Evolutionary conservation across 768 basidiomycete species (phyloP).

Genomic region (Gymnopilus junonius): DNA sequence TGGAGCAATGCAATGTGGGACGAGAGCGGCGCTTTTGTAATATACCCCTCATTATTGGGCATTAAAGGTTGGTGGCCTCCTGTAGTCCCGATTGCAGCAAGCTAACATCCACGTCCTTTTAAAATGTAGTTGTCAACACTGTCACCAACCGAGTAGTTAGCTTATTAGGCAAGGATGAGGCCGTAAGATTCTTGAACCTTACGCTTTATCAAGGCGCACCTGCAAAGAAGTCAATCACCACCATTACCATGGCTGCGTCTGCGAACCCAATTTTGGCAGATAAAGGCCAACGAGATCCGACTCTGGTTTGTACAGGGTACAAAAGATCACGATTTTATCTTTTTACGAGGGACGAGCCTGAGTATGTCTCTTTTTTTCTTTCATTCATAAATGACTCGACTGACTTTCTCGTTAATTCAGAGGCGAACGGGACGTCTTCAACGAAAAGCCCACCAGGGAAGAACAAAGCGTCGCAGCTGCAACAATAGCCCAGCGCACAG

Average conservation of each 20-base stretch:
- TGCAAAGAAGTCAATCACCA: constrained; percentile 80
- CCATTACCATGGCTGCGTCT: constrained; percentile 94
- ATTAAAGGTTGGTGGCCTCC: constrained; percentile 74
- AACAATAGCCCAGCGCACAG: constrained; percentile 48
- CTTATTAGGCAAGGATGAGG: constrained; percentile 93
- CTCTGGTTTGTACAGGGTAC: constrained; percentile 90
- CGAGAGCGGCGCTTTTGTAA: constrained; percentile 91
- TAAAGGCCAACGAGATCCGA: constrained; percentile 85
- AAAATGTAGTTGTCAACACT: constrained; percentile 82
- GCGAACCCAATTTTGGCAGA: constrained; percentile 93
- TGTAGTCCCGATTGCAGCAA: background rate
- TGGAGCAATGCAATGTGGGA: constrained; percentile 97
- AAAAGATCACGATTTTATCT: constrained; percentile 94
- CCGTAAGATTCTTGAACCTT: constrained; percentile 86
- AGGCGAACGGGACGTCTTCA: constrained; percentile 96
- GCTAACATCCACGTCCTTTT: background rate
- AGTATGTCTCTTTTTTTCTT: constrained; percentile 53
- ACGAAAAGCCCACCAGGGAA: constrained; percentile 95
- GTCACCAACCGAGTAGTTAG: constrained; percentile 92
- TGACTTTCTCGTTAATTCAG: constrained; percentile 38
- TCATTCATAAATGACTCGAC: background rate
- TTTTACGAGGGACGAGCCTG: constrained; percentile 89
- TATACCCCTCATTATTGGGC: constrained; percentile 93
- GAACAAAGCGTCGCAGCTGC: constrained; percentile 87
- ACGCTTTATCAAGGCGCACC: constrained; percentile 94